Evolutionary conservation across 2,329 filamentous ascomycete species (phyloP).

Genomic region (Nakataea oryzae): DNA sequence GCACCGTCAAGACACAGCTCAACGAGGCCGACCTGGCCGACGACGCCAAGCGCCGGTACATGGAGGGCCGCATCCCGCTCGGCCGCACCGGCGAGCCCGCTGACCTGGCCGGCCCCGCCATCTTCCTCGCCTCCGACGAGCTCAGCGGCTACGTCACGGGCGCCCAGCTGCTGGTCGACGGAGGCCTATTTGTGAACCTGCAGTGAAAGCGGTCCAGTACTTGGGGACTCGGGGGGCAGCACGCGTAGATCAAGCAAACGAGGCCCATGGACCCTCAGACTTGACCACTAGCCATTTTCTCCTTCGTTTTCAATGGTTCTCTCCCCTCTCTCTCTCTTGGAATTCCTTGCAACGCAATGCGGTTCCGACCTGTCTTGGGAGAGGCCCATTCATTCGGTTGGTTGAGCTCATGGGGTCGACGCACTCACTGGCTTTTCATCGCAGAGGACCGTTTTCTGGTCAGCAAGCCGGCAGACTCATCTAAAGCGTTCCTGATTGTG

Average conservation of each 20-base stretch:
- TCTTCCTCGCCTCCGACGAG: slow-evolving; percentile 57
- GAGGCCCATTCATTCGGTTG: too few relatives aligned
- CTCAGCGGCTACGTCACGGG: slow-evolving; percentile 59
- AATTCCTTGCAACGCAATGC: too few relatives aligned
- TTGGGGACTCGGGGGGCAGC: neutral
- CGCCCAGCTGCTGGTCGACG: slow-evolving; percentile 62
- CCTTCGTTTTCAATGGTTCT: too few relatives aligned
- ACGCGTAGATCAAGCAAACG: too few relatives aligned
- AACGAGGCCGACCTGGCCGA: slow-evolving; percentile 58
- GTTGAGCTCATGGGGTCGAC: too few relatives aligned
- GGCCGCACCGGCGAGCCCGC: slow-evolving; percentile 48
- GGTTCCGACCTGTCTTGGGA: too few relatives aligned
- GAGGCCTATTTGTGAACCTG: slow-evolving; percentile 63
- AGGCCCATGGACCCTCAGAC: too few relatives aligned
- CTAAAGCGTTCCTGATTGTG: too few relatives aligned
- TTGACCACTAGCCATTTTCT: too few relatives aligned
- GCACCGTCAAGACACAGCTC: slow-evolving; percentile 59
- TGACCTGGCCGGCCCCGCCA: slow-evolving; percentile 60
- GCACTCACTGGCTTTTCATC: neutral
- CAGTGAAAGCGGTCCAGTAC: slow-evolving; percentile 27
- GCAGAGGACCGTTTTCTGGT: neutral
- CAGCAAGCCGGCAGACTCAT: neutral
- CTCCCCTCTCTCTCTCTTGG: neutral
- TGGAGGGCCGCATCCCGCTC: slow-evolving; percentile 57
- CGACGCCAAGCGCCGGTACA: slow-evolving; percentile 53